These are phyloP conservation scores for Diophrys appendiculata DNA, from an alignment of 73 alveolate species.

Conservation along the genomic window DNA sequence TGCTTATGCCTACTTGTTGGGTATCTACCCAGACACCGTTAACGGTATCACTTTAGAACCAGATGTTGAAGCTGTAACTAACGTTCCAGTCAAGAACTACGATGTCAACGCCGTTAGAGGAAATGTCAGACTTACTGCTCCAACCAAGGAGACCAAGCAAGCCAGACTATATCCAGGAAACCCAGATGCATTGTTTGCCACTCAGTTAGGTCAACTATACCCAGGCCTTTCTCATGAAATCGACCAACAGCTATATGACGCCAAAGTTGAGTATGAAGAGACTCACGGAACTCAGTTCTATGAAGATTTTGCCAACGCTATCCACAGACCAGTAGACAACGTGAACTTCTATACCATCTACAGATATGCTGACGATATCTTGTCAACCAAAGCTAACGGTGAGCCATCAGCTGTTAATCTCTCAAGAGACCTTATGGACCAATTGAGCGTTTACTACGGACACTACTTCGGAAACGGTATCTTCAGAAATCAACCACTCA, in stretches of 20 bases:
- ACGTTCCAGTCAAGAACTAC: conserved; percentile 14
- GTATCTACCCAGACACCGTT: conserved; percentile 6
- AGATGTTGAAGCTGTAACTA: conserved; percentile 10
- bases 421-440: conserved; percentile 16
- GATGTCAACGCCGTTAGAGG: conserved; percentile 25
- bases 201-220: neutral
- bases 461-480: conserved; percentile 31
- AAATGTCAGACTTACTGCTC: conserved; percentile 5
- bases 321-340: conserved; percentile 27
- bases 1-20: conserved; percentile 16
- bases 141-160: conserved; percentile 3
- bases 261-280: conserved; percentile 16
- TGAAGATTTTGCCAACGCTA: conserved; percentile 15
- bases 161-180: conserved; percentile 12
- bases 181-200: conserved; percentile 25
- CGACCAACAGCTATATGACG: conserved; percentile 22
- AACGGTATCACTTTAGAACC: conserved; percentile 24
- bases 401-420: conserved; percentile 9
- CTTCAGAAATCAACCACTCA: conserved; percentile 22
- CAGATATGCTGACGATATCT: conserved; percentile 26
- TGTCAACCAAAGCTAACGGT: conserved; percentile 17
- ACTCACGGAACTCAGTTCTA: conserved; percentile 29
- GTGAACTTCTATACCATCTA: conserved; percentile 18
- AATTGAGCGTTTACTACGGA: conserved; percentile 20
- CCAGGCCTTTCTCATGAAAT: conserved; percentile 14